Base-by-base conservation (phyloP, 805 yeast species). In the Yamadazyma scolyti region DNA sequence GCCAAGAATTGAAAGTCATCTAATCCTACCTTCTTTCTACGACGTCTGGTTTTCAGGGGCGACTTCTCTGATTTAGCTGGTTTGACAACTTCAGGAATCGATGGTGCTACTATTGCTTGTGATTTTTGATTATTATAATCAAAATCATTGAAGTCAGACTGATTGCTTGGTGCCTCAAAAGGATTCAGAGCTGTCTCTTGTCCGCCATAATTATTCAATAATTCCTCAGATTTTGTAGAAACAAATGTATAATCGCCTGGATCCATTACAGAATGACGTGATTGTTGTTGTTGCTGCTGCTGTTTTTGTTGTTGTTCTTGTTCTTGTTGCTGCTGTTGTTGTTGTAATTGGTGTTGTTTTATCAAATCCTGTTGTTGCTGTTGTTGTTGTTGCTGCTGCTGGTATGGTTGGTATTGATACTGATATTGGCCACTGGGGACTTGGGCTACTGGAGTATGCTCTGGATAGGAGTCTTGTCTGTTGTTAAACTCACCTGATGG, bases 1-100 rank as follows among this genome's bases (percentile, higher is more conserved):
- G 97, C 95, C 45, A 93, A 62, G 51, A 93, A 83, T 46, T 86
- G 82, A 71, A 93, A 93, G 59, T 93, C 97, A 56, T 93, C 97
- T 35, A 93, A 71, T 0, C 98, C 97, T 34, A 89, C 77, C 56
- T 79, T 82, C 48, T 82, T 77, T 45, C 86, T 77, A 46, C 62
- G 63, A 31, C 55, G 56, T 36, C 47, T 58, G 11, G 49, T 41
- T 35, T 50, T 58, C 13, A 47, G 54, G 2, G 54, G 42, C n/a
- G 54, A 28, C 43, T 27, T 57, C n/a, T n/a, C n/a, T 9, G 32
- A 14, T 28, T 25, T 31, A 7, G 18, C 27, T 22, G 29, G 32
- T 25, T 27, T 33, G 8, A 27, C 40, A 12, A 18, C 28, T 7
- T 12, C 21, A 10, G 24, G 27, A 10, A 12, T 11, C n/a, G n/a